phyloP scores from a whole-genome alignment of 1,284 basidiomycete genomes.

The Exobasidium cylindrosporum region DNA sequence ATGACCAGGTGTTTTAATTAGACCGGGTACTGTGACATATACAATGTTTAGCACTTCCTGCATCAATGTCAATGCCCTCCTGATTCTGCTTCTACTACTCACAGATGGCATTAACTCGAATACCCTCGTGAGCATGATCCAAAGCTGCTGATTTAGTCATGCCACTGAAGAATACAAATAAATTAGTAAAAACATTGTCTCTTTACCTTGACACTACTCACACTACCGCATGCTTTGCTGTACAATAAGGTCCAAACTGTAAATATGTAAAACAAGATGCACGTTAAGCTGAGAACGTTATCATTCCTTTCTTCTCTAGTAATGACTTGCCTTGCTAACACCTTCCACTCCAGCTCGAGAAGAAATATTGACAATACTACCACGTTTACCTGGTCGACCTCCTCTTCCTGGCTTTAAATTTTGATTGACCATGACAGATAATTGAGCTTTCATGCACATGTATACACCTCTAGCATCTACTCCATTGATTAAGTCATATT shows the following conservation, averaged over 20 bases:
- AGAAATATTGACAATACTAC: conserved; percentile 4
- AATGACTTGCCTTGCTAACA: conserved; percentile 3
- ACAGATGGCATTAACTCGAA: conserved; percentile 8
- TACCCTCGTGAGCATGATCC: conserved; percentile 3
- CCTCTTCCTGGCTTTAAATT: background rate
- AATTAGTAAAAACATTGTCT: background rate
- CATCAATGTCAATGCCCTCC: no score
- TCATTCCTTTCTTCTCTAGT: no score
- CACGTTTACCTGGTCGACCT: background rate
- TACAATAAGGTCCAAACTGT: conserved; percentile 9
- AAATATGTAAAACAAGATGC: no score
- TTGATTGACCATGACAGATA: conserved; percentile 2
- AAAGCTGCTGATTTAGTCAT: conserved; percentile 6
- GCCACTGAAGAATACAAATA: background rate
- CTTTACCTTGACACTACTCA: background rate
- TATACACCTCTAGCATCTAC: conserved; percentile 4
- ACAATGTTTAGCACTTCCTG: background rate
- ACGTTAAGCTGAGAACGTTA: no score
- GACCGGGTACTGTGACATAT: background rate
- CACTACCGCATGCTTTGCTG: conserved; percentile 5
- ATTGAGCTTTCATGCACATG: conserved; percentile 8
- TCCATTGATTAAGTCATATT: conserved; percentile 4
- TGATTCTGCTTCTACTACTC: no score
- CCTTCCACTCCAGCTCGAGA: conserved; percentile 2
- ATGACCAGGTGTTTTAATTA: conserved; percentile 3